phyloP scores from a whole-genome alignment of 768 basidiomycete genomes.

The Agaricus subrufescens region DNA sequence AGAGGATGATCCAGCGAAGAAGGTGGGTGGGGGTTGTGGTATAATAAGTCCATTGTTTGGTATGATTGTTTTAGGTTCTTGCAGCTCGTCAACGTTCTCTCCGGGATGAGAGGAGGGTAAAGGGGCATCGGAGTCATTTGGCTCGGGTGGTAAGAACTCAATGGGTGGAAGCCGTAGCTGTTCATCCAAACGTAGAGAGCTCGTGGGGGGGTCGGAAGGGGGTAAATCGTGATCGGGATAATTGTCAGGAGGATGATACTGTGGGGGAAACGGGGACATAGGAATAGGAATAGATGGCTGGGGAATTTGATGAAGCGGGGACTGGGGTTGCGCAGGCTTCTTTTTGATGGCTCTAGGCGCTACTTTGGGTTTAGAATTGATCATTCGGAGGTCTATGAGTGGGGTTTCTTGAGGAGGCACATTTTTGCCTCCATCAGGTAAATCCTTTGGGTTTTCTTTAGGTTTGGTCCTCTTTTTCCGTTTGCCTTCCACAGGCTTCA shows the following conservation, averaged over 20 bases:
- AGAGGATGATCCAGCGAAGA: slow-evolving; percentile 44
- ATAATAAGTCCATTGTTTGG: slow-evolving; percentile 12
- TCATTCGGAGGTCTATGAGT: not conserved
- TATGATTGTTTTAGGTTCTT: slow-evolving; percentile 10
- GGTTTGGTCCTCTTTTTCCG: slow-evolving; percentile 13
- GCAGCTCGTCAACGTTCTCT: slow-evolving; percentile 24
- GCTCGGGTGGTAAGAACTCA: slow-evolving; percentile 24
- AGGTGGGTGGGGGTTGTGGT: slow-evolving; percentile 32
- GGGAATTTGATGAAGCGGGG: slow-evolving; percentile 8
- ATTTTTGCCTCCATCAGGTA: not conserved
- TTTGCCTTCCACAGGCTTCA: slow-evolving; percentile 7
- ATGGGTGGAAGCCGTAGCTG: slow-evolving; percentile 25
- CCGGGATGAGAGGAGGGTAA: slow-evolving; percentile 27
- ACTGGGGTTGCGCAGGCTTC: slow-evolving; percentile 3
- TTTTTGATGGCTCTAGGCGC: slow-evolving; percentile 14
- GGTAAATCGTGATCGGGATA: slow-evolving; percentile 32
- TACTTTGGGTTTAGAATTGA: slow-evolving; percentile 5
- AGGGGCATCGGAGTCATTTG: slow-evolving; percentile 13
- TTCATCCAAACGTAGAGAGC: slow-evolving; percentile 9
- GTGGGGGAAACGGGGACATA: slow-evolving; percentile 16
- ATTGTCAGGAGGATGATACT: slow-evolving; percentile 14
- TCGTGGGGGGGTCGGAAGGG: slow-evolving; percentile 20
- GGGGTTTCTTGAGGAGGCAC: not conserved
- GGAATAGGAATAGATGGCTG: slow-evolving; percentile 7
- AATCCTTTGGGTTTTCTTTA: slow-evolving; percentile 14